Percentiles rank a stretch among this genome's conserved stretches.
Conservation (phyloP, 306 rosid species). For the Cucurbita pepo region DNA sequence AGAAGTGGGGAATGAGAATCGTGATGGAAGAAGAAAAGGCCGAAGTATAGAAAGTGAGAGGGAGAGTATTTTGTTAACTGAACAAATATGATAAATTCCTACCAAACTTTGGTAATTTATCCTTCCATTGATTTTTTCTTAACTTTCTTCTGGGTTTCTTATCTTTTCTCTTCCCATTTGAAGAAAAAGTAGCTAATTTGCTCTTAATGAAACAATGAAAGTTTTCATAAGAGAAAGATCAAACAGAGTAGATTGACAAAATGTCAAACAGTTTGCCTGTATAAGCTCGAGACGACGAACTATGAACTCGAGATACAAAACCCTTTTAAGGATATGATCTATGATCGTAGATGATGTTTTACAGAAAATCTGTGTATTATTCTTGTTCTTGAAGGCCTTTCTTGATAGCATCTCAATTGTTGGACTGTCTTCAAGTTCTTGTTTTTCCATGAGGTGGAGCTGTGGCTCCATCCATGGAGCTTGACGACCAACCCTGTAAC, state of each 20-base stretch:
- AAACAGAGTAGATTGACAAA: too few relatives aligned
- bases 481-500: background rate
- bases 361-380: background rate
- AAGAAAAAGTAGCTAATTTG: background rate
- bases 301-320: background rate
- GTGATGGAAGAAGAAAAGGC: background rate
- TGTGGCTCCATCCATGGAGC: background rate
- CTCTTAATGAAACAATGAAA: too few relatives aligned
- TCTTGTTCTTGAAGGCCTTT: background rate
- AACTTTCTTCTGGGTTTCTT: background rate
- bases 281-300: too few relatives aligned
- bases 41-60: background rate
- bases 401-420: too few relatives aligned
- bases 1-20: slow-evolving; percentile 33
- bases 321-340: background rate
- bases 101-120: slow-evolving; percentile 2
- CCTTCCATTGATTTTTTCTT: background rate
- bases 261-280: too few relatives aligned
- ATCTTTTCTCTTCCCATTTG: background rate
- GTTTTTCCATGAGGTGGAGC: background rate
- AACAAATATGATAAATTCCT: background rate
- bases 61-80: background rate
- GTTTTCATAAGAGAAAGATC: too few relatives aligned
- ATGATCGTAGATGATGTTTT: background rate
- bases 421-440: background rate